Conservation (phyloP, 495 filamentous ascomycete species). For the Bryoglossum gracile region DNA sequence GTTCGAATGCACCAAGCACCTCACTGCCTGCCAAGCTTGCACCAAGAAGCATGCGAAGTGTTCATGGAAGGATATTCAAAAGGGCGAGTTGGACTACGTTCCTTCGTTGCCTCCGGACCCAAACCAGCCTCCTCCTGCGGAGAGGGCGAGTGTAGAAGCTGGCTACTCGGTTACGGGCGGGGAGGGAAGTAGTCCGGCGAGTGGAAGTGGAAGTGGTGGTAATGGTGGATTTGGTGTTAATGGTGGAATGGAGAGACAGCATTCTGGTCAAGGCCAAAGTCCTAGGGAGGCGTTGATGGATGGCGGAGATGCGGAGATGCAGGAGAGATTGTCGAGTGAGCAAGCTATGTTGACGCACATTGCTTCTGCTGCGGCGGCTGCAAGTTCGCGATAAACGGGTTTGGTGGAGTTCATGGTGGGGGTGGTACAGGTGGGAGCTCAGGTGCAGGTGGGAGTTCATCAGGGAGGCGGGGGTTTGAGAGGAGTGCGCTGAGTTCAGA, state of each 20-base stretch:
- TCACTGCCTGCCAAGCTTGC: constrained; percentile 79
- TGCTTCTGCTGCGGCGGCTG: constrained; percentile 14
- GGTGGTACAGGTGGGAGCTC: no score
- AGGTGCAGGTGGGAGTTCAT: no score
- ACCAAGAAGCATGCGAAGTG: constrained; percentile 86
- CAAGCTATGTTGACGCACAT: constrained; percentile 19
- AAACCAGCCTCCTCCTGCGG: background rate
- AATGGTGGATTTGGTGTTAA: background rate
- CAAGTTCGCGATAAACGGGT: background rate
- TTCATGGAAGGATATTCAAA: constrained; percentile 68
- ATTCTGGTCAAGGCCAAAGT: no score
- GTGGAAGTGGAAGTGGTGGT: background rate
- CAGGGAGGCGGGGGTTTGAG: no score
- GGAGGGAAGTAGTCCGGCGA: background rate
- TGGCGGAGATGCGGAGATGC: background rate
- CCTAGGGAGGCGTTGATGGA: background rate
- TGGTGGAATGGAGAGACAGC: background rate
- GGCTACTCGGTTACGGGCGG: background rate
- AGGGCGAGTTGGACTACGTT: constrained; percentile 51
- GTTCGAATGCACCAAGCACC: constrained; percentile 76
- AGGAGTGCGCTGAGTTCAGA: no score
- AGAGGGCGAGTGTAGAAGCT: background rate
- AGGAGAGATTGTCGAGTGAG: constrained; percentile 10
- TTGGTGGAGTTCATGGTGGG: no score
- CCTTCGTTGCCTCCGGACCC: background rate